These are phyloP conservation scores for Esteya vermicola DNA, from an alignment of 2,329 filamentous ascomycete genomes.

Conservation along the genomic window DNA sequence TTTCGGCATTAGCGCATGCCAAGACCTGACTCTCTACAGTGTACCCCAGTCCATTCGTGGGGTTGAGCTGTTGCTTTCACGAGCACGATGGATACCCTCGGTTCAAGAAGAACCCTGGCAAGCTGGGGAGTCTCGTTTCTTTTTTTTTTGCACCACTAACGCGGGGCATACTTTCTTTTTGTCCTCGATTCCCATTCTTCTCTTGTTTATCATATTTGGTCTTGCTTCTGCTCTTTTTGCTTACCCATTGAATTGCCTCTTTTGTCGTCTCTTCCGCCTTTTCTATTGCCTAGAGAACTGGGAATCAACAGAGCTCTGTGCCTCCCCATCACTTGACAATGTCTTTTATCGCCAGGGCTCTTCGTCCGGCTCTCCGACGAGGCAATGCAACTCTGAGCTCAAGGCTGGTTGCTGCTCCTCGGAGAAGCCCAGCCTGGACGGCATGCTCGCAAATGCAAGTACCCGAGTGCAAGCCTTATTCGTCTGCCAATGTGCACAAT, in stretches of 20 bases:
- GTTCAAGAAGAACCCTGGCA: slow-evolving; percentile 9
- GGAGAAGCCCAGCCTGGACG: slow-evolving; percentile 3
- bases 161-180: too few species aligned
- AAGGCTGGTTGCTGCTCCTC: slow-evolving; percentile 3
- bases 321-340: slow-evolving; percentile 14
- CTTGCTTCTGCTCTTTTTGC: neutral
- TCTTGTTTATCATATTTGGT: neutral
- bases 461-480: neutral
- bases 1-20: slow-evolving; percentile 8
- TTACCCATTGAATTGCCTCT: too few species aligned
- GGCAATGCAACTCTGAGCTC: slow-evolving; percentile 17
- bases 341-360: slow-evolving; percentile 34
- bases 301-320: too few species aligned
- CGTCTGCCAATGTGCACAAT: neutral
- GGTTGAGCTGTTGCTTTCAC: neutral
- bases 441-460: slow-evolving; percentile 9
- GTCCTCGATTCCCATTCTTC: neutral
- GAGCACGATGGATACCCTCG: slow-evolving; percentile 15
- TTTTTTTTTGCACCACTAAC: too few species aligned
- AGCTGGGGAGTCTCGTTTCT: neutral
- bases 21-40: too few species aligned
- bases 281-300: too few species aligned
- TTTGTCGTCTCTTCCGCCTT: neutral
- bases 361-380: slow-evolving; percentile 36
- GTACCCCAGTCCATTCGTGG: slow-evolving; percentile 2